Conservation (phyloP, 2,329 filamentous ascomycete species). For the Fusarium paranaense region DNA sequence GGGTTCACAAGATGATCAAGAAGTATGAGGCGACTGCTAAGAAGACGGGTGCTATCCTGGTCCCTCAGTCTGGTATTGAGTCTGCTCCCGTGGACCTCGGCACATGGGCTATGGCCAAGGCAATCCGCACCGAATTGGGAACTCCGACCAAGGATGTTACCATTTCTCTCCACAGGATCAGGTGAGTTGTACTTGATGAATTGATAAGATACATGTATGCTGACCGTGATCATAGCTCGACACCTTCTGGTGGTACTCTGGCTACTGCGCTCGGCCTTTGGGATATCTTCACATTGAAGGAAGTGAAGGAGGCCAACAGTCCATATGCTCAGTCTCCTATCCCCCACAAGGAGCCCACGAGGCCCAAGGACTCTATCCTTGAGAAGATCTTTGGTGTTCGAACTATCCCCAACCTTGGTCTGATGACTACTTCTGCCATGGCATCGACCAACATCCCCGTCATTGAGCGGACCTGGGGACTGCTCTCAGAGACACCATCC, state of each 20-base stretch:
- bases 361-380: conserved; percentile 48
- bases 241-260: conserved; percentile 75
- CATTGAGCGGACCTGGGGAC: conserved; percentile 73
- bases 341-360: conserved; percentile 52
- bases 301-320: conserved; percentile 58
- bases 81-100: conserved; percentile 71
- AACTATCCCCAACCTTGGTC: conserved; percentile 63
- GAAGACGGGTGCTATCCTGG: conserved; percentile 66
- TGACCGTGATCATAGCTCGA: conserved; percentile 36
- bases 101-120: conserved; percentile 64
- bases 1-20: conserved; percentile 68
- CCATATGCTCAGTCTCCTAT: conserved; percentile 71
- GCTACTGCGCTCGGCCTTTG: conserved; percentile 72
- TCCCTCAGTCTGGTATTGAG: conserved; percentile 72
- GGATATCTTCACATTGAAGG: conserved; percentile 62
- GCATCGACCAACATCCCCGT: conserved; percentile 63
- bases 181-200: conserved; percentile 43
- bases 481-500: conserved; percentile 60
- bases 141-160: conserved; percentile 65
- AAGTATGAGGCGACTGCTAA: conserved; percentile 68
- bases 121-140: conserved; percentile 62
- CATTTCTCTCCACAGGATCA: conserved; percentile 59
- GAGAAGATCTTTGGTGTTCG: conserved; percentile 63
- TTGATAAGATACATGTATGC: neutral
- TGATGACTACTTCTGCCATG: conserved; percentile 65